Percentiles rank a stretch among this genome's conserved stretches.
phyloP scores from a whole-genome alignment of 495 filamentous ascomycete genomes.

The Cercophora samala region DNA sequence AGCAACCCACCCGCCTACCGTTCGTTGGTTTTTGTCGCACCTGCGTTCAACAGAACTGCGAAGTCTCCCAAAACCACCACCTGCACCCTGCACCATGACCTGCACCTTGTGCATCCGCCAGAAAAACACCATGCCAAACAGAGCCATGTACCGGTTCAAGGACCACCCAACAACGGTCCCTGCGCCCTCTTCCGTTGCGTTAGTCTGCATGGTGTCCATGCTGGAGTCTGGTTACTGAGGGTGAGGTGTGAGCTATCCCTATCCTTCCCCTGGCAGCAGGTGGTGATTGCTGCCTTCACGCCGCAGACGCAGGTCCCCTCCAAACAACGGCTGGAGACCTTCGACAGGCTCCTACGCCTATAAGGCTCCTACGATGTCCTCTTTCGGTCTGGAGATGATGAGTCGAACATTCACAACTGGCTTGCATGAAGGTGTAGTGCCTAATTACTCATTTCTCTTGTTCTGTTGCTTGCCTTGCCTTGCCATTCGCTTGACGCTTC shows the following conservation, averaged over 20 bases:
- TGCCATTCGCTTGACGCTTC: slow-evolving; percentile 19
- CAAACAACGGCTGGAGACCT: slow-evolving; percentile 23
- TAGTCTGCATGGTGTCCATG: slow-evolving; percentile 28
- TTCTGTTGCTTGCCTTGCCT: slow-evolving; percentile 22
- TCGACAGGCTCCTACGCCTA: slow-evolving; percentile 30
- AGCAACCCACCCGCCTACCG: slow-evolving; percentile 4
- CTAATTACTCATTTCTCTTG: slow-evolving; percentile 34
- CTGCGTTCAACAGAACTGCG: slow-evolving; percentile 4
- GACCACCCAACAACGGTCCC: slow-evolving; percentile 17
- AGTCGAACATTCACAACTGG: slow-evolving; percentile 26
- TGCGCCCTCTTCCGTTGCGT: slow-evolving; percentile 34
- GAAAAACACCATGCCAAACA: slow-evolving; percentile 20
- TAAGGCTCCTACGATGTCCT: slow-evolving; percentile 33
- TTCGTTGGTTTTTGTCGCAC: slow-evolving; percentile 7
- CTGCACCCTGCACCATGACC: slow-evolving; percentile 10
- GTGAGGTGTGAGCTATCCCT: slow-evolving; percentile 14
- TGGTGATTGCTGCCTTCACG: slow-evolving; percentile 28
- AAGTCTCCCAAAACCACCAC: not conserved
- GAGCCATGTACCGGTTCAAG: slow-evolving; percentile 18
- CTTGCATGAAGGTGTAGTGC: slow-evolving; percentile 30
- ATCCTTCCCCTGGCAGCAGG: slow-evolving; percentile 19
- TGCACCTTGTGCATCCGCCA: slow-evolving; percentile 25
- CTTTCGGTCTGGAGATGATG: slow-evolving; percentile 25
- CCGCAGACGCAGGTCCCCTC: slow-evolving; percentile 20
- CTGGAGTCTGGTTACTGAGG: slow-evolving; percentile 18